Conservation (phyloP, 2,329 filamentous ascomycete genomes). For the Sclerotinia nivalis region DNA sequence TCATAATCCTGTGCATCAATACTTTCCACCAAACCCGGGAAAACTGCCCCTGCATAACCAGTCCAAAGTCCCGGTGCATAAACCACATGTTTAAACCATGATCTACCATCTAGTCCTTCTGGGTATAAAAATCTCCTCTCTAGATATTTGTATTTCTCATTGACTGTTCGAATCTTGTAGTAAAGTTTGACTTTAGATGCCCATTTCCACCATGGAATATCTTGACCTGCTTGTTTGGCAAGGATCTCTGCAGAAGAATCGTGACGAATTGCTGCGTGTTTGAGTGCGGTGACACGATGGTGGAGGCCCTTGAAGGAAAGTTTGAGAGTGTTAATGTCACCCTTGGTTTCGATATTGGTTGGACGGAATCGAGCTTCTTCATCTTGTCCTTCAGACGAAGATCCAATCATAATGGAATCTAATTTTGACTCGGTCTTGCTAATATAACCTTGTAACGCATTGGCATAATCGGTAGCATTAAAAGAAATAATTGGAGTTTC, state of each 20-base stretch:
- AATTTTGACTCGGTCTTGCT: slow-evolving; percentile 38
- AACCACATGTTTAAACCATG: slow-evolving; percentile 94
- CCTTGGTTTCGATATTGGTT: slow-evolving; percentile 24
- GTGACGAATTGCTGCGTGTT: slow-evolving; percentile 34
- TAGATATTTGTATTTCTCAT: slow-evolving; percentile 79
- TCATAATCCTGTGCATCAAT: slow-evolving; percentile 60
- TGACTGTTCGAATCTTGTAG: slow-evolving; percentile 64
- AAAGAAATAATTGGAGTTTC: slow-evolving; percentile 55
- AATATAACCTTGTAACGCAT: slow-evolving; percentile 40
- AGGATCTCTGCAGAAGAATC: slow-evolving; percentile 37
- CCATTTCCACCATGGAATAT: slow-evolving; percentile 78
- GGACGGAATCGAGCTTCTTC: slow-evolving; percentile 39
- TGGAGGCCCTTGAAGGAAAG: slow-evolving; percentile 37
- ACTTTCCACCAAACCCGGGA: slow-evolving; percentile 62
- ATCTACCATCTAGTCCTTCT: slow-evolving; percentile 72
- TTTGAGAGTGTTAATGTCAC: slow-evolving; percentile 33
- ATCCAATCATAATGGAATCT: slow-evolving; percentile 30
- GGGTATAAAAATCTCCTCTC: slow-evolving; percentile 79
- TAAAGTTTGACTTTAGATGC: slow-evolving; percentile 66
- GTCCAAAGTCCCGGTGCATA: slow-evolving; percentile 93
- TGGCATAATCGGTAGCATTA: slow-evolving; percentile 50
- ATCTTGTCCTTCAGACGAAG: slow-evolving; percentile 33
- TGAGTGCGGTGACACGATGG: slow-evolving; percentile 33
- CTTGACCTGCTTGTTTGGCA: slow-evolving; percentile 48
- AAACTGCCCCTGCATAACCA: slow-evolving; percentile 76